Base-by-base conservation (phyloP, 2,329 filamentous ascomycete species). In the Venturia pyrina region DNA sequence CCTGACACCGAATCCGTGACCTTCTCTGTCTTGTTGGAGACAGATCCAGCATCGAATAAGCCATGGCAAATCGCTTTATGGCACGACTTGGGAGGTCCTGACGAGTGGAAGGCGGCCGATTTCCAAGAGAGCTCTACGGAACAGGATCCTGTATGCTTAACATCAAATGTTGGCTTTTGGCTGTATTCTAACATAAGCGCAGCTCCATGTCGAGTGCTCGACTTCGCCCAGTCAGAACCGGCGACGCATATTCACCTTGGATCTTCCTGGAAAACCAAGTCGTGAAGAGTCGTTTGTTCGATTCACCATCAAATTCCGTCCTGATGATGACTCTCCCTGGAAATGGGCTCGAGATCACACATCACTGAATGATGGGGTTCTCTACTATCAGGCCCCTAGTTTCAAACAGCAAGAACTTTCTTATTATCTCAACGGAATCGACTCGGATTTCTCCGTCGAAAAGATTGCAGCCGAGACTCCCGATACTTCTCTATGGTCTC, bases 51-150 rank as follows among this genome's bases (percentile, higher is more conserved):
- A 44, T 82, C 82, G 60, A 79, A 80, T 8, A 77, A 83, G 68
- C 71, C 80, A 24, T 95, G 90, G 88, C 83, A 95, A 70, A 84
- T 91, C 41, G 84, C 85, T 19, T 76, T 96, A 8, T 96, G 91
- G 90, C 85, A 90, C 68, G 87, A 89, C 70, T 83, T 84, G 63
- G 73, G 78, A 34, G 79, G 74, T 44, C 80, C 69, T 80, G 83
- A 57, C 44, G 43, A 57, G 37, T 56, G 60, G 61, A 56, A 62
- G 21, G 37, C 40, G 63, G 11, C 40, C 8, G 28, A 21, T 46
- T 65, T 65, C 19, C 32, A 40, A n/a, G 56, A 66, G 57, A 40
- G 5, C 17, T 24, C 28, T 53, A 68, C 70, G 15, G 70, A 72
- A 67, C 63, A 48, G 17, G 69, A 74, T 53, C 67, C 73, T 17